A percentile compares a stretch with the other conserved stretches of the same genome.
These are phyloP conservation scores for Lophiotrema nucula DNA, from an alignment of 495 filamentous ascomycete genomes.

Conservation along the genomic window DNA sequence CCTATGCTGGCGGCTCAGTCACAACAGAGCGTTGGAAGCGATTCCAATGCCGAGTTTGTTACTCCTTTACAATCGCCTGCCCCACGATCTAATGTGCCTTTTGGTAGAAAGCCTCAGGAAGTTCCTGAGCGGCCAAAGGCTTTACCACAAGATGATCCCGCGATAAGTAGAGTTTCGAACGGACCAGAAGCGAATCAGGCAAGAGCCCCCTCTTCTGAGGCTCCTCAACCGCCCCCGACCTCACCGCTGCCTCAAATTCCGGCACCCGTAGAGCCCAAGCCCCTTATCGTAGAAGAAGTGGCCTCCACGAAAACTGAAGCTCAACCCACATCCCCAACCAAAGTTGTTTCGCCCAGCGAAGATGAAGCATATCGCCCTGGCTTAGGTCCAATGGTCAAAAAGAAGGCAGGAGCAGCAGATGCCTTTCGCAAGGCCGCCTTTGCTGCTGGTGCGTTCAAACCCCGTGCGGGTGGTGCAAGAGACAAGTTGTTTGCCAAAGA, in stretches of 20 bases:
- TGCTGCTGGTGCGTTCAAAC: conserved; percentile 80
- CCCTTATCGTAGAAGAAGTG: background rate
- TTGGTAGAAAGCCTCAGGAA: conserved; percentile 21
- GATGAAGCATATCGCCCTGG: conserved; percentile 66
- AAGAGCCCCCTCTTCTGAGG: too few relatives aligned
- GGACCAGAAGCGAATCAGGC: background rate
- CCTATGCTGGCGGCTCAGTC: conserved; percentile 28
- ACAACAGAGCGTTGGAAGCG: conserved; percentile 21
- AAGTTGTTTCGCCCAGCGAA: conserved; percentile 36
- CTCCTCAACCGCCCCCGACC: conserved; percentile 12
- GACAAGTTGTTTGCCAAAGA: conserved; percentile 66
- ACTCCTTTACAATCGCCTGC: conserved; percentile 14
- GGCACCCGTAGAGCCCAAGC: background rate
- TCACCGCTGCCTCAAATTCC: conserved; percentile 24
- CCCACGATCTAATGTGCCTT: conserved; percentile 4
- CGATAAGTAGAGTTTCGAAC: background rate
- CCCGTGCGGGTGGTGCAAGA: conserved; percentile 75
- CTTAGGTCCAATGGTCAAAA: conserved; percentile 87
- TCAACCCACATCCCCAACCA: background rate
- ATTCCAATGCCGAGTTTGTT: conserved; percentile 13
- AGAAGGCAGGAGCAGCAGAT: conserved; percentile 67
- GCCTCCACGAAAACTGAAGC: background rate
- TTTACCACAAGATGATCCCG: background rate
- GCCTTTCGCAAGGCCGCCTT: conserved; percentile 82
- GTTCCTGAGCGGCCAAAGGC: background rate